A percentile compares a stretch with the other conserved stretches of the same genome.
Conservation (phyloP, 768 basidiomycete genomes). For the Psilocybe cubensis region DNA sequence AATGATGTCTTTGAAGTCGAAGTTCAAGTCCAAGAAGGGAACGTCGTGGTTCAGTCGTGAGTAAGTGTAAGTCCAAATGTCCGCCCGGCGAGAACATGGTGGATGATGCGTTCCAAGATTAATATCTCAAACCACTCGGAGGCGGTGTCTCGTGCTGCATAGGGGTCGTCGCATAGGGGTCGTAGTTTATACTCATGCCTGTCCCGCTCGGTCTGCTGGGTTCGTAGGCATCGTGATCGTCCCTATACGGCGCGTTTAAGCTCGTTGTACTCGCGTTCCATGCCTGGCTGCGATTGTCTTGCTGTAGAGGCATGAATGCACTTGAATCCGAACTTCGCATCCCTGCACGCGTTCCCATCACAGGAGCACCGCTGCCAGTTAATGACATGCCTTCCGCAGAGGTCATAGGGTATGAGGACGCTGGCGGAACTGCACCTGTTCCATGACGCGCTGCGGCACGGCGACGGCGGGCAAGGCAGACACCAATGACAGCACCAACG, state of each 20-base stretch:
- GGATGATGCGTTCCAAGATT: background rate
- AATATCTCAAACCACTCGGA: slow-evolving; percentile 7
- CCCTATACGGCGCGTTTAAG: slow-evolving; percentile 42
- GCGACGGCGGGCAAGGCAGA: slow-evolving; percentile 54
- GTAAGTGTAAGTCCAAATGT: no score
- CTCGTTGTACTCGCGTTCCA: slow-evolving; percentile 61
- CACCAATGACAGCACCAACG: slow-evolving; percentile 55
- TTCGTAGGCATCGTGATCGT: slow-evolving; percentile 21
- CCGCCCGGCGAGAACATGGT: no score
- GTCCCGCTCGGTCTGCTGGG: slow-evolving; percentile 27
- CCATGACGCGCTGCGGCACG: slow-evolving; percentile 38
- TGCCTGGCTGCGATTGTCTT: slow-evolving; percentile 57
- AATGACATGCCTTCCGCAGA: slow-evolving; percentile 18
- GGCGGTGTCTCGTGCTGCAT: slow-evolving; percentile 12
- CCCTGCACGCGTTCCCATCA: slow-evolving; percentile 9
- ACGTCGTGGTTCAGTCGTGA: no score
- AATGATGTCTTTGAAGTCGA: no score
- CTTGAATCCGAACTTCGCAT: slow-evolving; percentile 57
- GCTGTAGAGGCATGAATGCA: slow-evolving; percentile 73
- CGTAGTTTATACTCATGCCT: slow-evolving; percentile 33
- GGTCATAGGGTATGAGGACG: slow-evolving; percentile 26
- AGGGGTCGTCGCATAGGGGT: slow-evolving; percentile 36
- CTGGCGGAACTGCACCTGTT: background rate
- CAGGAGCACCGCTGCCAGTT: slow-evolving; percentile 14
- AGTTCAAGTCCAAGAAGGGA: no score